Conservation (phyloP, 2,329 filamentous ascomycete species). For the Trichoderma sp. region DNA sequence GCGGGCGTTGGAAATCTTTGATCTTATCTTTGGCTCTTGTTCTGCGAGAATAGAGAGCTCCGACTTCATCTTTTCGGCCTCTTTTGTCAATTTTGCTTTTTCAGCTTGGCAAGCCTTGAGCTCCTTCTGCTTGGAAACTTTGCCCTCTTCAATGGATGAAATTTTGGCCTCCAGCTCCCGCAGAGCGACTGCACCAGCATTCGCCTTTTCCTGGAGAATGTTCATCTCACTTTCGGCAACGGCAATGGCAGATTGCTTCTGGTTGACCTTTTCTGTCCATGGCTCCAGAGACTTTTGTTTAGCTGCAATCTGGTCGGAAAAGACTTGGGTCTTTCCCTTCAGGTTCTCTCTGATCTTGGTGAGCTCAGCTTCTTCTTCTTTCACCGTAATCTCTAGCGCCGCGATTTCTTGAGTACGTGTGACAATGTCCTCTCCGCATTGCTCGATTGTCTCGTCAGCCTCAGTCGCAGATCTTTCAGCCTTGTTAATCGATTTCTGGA, state of each 20-base stretch:
- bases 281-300: conserved; percentile 96
- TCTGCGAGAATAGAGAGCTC: conserved; percentile 72
- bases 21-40: conserved; percentile 79
- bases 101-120: conserved; percentile 75
- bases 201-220: conserved; percentile 87
- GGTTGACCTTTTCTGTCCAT: conserved; percentile 95
- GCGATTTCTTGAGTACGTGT: conserved; percentile 73
- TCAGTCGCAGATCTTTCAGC: conserved; percentile 75
- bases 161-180: conserved; percentile 84
- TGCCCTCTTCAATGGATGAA: conserved; percentile 68
- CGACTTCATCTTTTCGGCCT: conserved; percentile 68
- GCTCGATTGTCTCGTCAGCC: conserved; percentile 74
- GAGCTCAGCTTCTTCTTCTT: conserved; percentile 79
- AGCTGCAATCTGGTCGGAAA: conserved; percentile 86
- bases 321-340: conserved; percentile 92
- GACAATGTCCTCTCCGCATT: conserved; percentile 77
- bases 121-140: conserved; percentile 69
- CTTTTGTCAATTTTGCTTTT: conserved; percentile 71
- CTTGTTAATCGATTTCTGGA: conserved; percentile 81
- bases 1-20: conserved; percentile 82
- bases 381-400: conserved; percentile 73
- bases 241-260: conserved; percentile 90
- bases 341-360: conserved; percentile 79
- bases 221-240: conserved; percentile 93
- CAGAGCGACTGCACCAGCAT: conserved; percentile 79